Conservation (phyloP, 306 rosid species). For the Cucumis sativus region Cucumber_9930_V3 NC_026657.2:7963501-7964000, state of each 20-base stretch:
- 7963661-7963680: conserved; percentile 82
- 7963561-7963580: conserved; percentile 12
- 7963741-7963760: not conserved
- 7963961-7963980: not conserved
- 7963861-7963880: not conserved
- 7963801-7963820: conserved; percentile 41
- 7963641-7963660: conserved; percentile 64
- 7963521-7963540: conserved; percentile 87
- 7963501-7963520: conserved; percentile 86
- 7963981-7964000: not conserved
- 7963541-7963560: conserved; percentile 87
- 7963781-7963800: not conserved
- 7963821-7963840: conserved; percentile 98
- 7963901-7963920: not conserved
- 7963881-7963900: not conserved
- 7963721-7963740: conserved; percentile 32
- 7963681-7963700: conserved; percentile 75
- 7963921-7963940: not conserved
- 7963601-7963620: conserved; percentile 3
- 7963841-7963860: conserved; percentile 66
- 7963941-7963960: not conserved
- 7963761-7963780: not conserved
- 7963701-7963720: conserved; percentile 90
- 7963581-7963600: conserved; percentile 3
- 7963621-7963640: conserved; percentile 1